phyloP scores from a whole-genome alignment of 805 yeast species.

The Cyberlindnera euphorbiiphila region DNA sequence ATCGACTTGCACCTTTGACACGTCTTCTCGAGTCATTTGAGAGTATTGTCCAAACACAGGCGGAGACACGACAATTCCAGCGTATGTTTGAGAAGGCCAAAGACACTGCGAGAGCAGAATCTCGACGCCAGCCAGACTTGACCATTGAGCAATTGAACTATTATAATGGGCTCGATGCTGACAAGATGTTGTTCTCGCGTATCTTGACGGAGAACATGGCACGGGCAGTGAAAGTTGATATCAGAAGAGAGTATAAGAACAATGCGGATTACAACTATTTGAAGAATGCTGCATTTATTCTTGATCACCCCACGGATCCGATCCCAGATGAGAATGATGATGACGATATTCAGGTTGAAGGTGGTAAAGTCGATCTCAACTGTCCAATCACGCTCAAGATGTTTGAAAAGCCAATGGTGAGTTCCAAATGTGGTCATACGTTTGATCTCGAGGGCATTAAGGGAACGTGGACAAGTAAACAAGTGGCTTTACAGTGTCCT shows the following conservation, averaged over 20 bases:
- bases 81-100: constrained; percentile 17
- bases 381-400: constrained; percentile 62
- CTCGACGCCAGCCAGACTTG: constrained; percentile 13
- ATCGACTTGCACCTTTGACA: constrained; percentile 12
- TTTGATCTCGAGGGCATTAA: constrained; percentile 49
- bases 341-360: constrained; percentile 58
- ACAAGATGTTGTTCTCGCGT: constrained; percentile 11
- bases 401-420: constrained; percentile 53
- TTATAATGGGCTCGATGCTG: constrained; percentile 3
- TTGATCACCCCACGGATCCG: constrained; percentile 58
- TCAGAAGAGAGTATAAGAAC: constrained; percentile 1
- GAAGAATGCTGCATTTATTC: constrained; percentile 43
- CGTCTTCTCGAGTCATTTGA: constrained; percentile 18
- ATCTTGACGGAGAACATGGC: constrained; percentile 8
- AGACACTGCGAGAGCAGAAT: constrained; percentile 2
- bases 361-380: constrained; percentile 62
- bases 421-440: constrained; percentile 55
- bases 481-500: constrained; percentile 45
- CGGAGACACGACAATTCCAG: constrained; percentile 14
- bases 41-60: constrained; percentile 15
- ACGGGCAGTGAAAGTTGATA: not conserved
- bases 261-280: constrained; percentile 25
- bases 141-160: constrained; percentile 12
- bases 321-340: constrained; percentile 41
- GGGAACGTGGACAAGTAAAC: constrained; percentile 29